phyloP scores from a whole-genome alignment of 1,284 basidiomycete species.

The Malassezia restricta region DNA sequence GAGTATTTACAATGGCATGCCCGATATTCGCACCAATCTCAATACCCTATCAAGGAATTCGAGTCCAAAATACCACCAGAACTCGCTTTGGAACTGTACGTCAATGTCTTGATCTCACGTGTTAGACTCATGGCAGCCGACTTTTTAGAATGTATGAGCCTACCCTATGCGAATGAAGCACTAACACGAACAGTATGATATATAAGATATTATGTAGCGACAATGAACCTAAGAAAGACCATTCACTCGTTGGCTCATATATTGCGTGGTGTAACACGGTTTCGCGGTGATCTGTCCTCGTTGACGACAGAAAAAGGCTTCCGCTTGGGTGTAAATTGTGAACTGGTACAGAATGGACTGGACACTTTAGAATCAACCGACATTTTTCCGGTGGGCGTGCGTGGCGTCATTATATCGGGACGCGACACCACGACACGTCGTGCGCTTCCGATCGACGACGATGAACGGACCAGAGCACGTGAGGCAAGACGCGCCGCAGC shows the following conservation, averaged over 20 bases:
- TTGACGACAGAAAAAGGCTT: slow-evolving; percentile 27
- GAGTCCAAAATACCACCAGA: slow-evolving; percentile 65
- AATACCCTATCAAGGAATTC: slow-evolving; percentile 66
- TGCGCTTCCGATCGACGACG: slow-evolving; percentile 2
- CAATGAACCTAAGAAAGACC: neutral
- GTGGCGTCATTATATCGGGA: neutral
- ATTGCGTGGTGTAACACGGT: neutral
- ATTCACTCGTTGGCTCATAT: neutral
- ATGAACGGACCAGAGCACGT: slow-evolving; percentile 7
- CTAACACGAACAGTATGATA: neutral
- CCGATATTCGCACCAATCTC: slow-evolving; percentile 55
- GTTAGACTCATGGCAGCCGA: slow-evolving; percentile 37
- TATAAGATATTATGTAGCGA: slow-evolving; percentile 1
- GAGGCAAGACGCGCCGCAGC: neutral
- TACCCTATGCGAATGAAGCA: neutral
- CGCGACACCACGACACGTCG: slow-evolving; percentile 2
- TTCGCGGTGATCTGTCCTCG: slow-evolving; percentile 18
- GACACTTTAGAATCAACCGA: neutral
- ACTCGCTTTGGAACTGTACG: slow-evolving; percentile 68
- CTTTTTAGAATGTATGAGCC: slow-evolving; percentile 28
- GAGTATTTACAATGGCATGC: slow-evolving; percentile 71
- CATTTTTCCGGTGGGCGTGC: neutral
- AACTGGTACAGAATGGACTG: neutral
- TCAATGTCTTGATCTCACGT: slow-evolving; percentile 32
- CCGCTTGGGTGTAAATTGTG: slow-evolving; percentile 12